Conservation (phyloP, 768 basidiomycete genomes). For the Calocera cornea region DNA sequence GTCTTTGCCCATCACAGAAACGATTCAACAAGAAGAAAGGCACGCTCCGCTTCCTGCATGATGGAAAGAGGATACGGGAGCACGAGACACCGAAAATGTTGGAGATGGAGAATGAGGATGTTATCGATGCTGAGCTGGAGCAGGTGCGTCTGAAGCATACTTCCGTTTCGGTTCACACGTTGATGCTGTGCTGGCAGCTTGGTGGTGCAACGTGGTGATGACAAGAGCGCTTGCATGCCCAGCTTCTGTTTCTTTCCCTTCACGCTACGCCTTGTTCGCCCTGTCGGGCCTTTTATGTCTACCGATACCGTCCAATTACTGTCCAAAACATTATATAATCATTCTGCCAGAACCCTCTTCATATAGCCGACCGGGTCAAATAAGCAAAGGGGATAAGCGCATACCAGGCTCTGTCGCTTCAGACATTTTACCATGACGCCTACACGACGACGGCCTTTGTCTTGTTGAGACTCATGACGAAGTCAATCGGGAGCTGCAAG, state of each 20-base stretch:
- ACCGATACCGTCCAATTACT: too few relatives aligned
- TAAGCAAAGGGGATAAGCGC: too few relatives aligned
- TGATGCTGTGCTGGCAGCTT: background rate
- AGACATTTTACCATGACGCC: background rate
- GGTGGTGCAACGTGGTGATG: background rate
- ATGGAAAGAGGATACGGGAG: constrained; percentile 72
- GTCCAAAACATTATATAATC: too few relatives aligned
- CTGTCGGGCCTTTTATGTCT: too few relatives aligned
- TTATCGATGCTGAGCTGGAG: constrained; percentile 52
- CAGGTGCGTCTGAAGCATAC: background rate
- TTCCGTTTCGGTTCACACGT: background rate
- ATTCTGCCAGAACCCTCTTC: too few relatives aligned
- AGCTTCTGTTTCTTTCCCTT: too few relatives aligned
- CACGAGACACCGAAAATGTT: constrained; percentile 75
- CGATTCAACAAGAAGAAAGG: constrained; percentile 4
- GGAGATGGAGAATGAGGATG: constrained; percentile 75
- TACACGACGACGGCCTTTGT: background rate
- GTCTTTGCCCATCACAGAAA: background rate
- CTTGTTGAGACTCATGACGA: constrained; percentile 4
- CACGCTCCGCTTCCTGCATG: constrained; percentile 59
- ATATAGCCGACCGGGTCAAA: too few relatives aligned
- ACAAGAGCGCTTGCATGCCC: background rate
- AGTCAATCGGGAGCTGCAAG: background rate
- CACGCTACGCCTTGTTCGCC: too few relatives aligned
- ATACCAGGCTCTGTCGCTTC: too few relatives aligned